Conservation (phyloP, 768 basidiomycete species). For the Suillus bovinus region DNA sequence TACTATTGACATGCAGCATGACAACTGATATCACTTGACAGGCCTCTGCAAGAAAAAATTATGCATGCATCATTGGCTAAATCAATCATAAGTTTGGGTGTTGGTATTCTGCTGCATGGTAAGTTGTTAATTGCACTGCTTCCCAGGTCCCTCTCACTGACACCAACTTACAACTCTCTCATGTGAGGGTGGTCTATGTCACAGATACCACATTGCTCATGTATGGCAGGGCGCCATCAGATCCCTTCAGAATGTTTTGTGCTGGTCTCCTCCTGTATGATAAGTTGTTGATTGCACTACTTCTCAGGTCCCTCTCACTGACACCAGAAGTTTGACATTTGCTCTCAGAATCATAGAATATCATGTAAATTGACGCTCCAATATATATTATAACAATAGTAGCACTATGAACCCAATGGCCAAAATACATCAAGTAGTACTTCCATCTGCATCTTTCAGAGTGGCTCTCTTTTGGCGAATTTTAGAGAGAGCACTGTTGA, state of each 20-base stretch:
- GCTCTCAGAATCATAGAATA: neutral
- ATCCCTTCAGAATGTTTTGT: neutral
- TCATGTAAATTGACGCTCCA: neutral
- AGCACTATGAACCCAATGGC: neutral
- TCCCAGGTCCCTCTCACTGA: neutral
- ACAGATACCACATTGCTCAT: neutral
- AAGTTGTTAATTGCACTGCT: neutral
- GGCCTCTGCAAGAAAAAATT: too few species aligned
- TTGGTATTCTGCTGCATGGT: neutral
- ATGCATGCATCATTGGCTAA: too few species aligned
- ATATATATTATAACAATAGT: neutral
- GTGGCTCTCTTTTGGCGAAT: conserved; percentile 4
- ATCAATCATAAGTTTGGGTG: too few species aligned
- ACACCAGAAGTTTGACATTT: neutral
- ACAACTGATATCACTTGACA: too few species aligned
- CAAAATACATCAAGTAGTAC: neutral
- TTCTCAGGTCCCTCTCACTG: neutral
- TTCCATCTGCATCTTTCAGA: neutral
- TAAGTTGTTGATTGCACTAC: neutral
- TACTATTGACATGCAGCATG: too few species aligned
- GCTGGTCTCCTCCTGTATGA: neutral
- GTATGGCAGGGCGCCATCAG: neutral
- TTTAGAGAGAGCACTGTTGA: conserved; percentile 6
- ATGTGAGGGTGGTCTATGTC: neutral
- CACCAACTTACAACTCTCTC: neutral